These are phyloP conservation scores for Mitragyna speciosa DNA, from an alignment of 257 asterid species.

Conservation along the genomic window DNA sequence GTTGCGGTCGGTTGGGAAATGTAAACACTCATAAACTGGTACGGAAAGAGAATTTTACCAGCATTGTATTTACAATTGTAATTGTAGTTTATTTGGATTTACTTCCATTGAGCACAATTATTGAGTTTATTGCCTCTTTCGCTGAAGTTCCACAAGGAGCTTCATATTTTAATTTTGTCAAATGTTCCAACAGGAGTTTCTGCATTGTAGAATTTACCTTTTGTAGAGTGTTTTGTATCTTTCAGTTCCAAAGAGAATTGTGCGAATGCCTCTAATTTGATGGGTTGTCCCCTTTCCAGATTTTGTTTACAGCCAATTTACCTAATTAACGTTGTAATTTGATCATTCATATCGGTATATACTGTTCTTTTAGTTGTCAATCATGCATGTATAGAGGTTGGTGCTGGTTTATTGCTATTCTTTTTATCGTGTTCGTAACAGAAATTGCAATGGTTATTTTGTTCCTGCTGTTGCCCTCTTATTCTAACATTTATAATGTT, in stretches of 20 bases:
- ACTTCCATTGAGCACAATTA: conserved; percentile 11
- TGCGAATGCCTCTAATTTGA: conserved; percentile 1
- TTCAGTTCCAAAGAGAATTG: neutral
- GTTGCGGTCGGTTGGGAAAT: conserved; percentile 10
- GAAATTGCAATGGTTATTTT: neutral
- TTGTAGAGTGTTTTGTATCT: conserved; percentile 6
- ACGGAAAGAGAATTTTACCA: conserved; percentile 17
- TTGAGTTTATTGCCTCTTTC: conserved; percentile 1
- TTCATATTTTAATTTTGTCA: conserved; percentile 16
- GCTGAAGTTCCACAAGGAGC: neutral
- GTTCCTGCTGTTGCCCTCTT: neutral
- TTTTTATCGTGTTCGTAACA: neutral
- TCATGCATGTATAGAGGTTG: neutral
- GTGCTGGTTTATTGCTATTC: neutral
- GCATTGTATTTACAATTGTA: conserved; percentile 21
- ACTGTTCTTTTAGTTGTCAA: neutral
- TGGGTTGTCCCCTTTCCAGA: neutral
- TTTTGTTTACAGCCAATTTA: neutral
- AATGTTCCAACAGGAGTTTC: neutral
- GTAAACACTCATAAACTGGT: conserved; percentile 24
- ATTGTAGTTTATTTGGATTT: conserved; percentile 14
- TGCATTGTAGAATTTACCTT: neutral
- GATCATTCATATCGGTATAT: neutral
- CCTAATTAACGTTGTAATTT: neutral
- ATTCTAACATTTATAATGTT: neutral